Conservation (phyloP, 257 asterid species). For the Scutellaria baicalensis region DNA sequence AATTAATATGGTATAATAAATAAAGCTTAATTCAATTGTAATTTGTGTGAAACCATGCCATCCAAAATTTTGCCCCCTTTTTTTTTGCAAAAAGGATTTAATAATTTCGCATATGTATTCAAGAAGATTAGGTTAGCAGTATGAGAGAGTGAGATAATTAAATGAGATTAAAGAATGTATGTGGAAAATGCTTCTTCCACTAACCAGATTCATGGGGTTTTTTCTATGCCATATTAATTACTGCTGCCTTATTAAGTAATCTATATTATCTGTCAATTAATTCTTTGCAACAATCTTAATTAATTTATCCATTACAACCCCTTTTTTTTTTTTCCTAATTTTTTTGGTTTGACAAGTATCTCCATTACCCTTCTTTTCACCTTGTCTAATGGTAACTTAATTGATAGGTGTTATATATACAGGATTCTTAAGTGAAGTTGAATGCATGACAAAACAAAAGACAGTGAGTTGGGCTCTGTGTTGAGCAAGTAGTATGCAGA, state of each 20-base stretch:
- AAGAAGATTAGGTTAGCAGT: neutral
- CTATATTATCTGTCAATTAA: neutral
- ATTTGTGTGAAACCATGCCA: too few species aligned
- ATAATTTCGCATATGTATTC: too few species aligned
- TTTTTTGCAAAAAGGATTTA: too few species aligned
- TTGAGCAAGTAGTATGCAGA: too few species aligned
- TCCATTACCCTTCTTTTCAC: neutral
- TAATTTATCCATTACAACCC: neutral
- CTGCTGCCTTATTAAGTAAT: neutral
- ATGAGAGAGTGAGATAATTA: neutral
- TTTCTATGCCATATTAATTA: neutral
- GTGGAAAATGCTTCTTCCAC: constrained; percentile 33
- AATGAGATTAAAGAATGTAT: neutral
- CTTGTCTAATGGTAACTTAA: neutral
- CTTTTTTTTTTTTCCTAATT: neutral
- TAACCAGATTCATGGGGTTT: neutral
- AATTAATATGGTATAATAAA: too few species aligned
- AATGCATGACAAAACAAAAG: too few species aligned
- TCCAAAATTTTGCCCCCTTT: too few species aligned
- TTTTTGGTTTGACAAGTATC: neutral
- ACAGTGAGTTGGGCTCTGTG: too few species aligned
- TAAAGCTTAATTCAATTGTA: too few species aligned
- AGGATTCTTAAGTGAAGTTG: neutral
- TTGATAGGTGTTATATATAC: neutral
- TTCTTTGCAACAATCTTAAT: neutral